Conservation (phyloP, 202 grass and related monocot species). For the Panicum virgatum region DNA sequence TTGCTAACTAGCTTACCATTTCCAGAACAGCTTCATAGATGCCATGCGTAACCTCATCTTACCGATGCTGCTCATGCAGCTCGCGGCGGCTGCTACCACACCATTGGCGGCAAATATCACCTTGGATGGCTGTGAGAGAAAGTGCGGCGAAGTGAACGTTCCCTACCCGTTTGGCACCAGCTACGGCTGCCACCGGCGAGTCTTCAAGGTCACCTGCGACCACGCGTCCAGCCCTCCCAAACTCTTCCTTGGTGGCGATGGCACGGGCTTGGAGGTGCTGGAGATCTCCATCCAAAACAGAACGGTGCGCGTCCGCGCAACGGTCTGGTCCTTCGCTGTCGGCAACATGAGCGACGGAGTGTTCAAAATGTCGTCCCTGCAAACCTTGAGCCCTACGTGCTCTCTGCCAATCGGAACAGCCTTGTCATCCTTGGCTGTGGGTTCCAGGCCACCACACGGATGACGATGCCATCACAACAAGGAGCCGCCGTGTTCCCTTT, state of each 20-base stretch:
- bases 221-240: conserved; percentile 32
- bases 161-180: conserved; percentile 49
- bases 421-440: conserved; percentile 35
- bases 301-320: conserved; percentile 29
- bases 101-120: background rate
- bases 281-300: conserved; percentile 37
- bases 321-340: conserved; percentile 13
- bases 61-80: background rate
- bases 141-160: conserved; percentile 42
- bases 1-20: background rate
- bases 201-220: conserved; percentile 56
- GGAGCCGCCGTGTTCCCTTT: background rate
- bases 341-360: background rate
- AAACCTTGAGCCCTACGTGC: background rate
- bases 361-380: background rate
- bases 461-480: background rate
- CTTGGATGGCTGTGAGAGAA: conserved; percentile 32
- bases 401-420: conserved; percentile 26
- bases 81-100: background rate
- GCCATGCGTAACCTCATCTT: background rate
- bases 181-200: conserved; percentile 31
- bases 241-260: conserved; percentile 36
- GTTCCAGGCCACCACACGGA: conserved; percentile 2
- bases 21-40: background rate
- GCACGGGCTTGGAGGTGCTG: conserved; percentile 31